Percentiles rank a stretch among this genome's conserved stretches.
Evolutionary conservation across 2,329 filamentous ascomycete species (phyloP).

Genomic region (Phialophora chinensis): DNA sequence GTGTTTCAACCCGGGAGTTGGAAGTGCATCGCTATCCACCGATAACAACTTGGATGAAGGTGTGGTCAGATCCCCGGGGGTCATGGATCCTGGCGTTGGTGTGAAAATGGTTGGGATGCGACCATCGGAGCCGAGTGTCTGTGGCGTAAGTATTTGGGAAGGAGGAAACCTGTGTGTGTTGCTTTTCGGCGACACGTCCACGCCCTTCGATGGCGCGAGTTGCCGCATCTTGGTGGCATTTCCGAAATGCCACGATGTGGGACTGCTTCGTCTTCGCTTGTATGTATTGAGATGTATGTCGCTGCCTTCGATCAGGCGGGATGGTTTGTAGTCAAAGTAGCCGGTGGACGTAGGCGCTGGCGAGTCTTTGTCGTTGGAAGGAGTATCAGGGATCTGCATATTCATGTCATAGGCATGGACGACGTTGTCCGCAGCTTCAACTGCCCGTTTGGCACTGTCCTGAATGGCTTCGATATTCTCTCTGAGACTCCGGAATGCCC

Average conservation of each 20-base stretch:
- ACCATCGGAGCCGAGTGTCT: constrained; percentile 21
- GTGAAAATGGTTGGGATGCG: constrained; percentile 28
- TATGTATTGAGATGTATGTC: constrained; percentile 52
- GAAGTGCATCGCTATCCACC: constrained; percentile 36
- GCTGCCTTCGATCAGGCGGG: constrained; percentile 51
- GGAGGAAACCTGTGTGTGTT: constrained; percentile 3
- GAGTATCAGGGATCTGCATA: constrained; percentile 73
- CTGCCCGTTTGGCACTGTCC: constrained; percentile 73
- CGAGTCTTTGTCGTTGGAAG: constrained; percentile 51
- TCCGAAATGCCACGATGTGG: constrained; percentile 45
- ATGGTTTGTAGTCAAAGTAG: constrained; percentile 47
- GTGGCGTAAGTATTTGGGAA: constrained; percentile 30
- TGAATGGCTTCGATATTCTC: constrained; percentile 74
- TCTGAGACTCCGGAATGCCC: constrained; percentile 67
- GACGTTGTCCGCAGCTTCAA: constrained; percentile 76
- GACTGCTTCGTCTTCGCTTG: constrained; percentile 53
- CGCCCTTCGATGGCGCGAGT: constrained; percentile 46
- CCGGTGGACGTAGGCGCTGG: constrained; percentile 41
- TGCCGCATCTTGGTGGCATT: constrained; percentile 48
- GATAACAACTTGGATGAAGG: constrained; percentile 28
- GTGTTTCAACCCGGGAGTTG: constrained; percentile 49
- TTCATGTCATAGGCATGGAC: constrained; percentile 77
- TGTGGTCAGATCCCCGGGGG: constrained; percentile 28
- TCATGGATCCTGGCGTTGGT: constrained; percentile 23
- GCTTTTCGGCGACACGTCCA: constrained; percentile 44